Base-by-base conservation (phyloP, 345 rosid genomes). In the Hypericum perforatum region DNA sequence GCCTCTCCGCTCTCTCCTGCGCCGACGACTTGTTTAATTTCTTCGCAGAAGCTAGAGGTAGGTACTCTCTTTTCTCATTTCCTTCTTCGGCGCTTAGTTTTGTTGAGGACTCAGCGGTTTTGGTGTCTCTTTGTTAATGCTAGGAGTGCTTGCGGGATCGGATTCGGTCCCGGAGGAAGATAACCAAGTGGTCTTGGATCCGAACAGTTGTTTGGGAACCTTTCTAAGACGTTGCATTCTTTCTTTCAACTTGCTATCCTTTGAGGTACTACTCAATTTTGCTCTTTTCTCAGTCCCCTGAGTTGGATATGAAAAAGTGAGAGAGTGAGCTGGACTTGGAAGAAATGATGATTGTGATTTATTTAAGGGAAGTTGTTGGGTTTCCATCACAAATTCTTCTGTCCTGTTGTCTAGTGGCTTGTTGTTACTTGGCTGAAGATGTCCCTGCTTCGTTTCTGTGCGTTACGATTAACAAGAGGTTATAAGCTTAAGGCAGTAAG, bases 191-290 rank as follows among this genome's bases (percentile, higher is more conserved):
- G 67, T 80, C 57, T 74, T 92, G 82, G 98, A 92, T 52, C 86
- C 91, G 4, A 92, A 63, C 54, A 83, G 96, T 71, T 77, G 60
- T 58, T 70, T 92, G 62, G 98, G 97, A 61, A 70, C 85, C 79
- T 92, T 83, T 76, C 76, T 88, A 43, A 94, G 97, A 10, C 98
- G 87, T 14, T 85, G 97, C 68, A 53, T 88, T 49, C 82, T 88
- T 63, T 79, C 97, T 54, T 88, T 88, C 66, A 88, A 84, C 62
- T 57, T 77, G 38, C 66, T 92, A 43, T 75, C 84, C 2, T 92
- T 88, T 49, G 98, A 88, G 94, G 98, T 92, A 75, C 56, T 8
- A 37, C 22, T 14, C 9, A 7, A 14, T 46, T 46, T 14, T 46
- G 9, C 14, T 46, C 32, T 1, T 22, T 22, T 22, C 32, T 22